A percentile compares a stretch with the other conserved stretches of the same genome.
These are phyloP conservation scores for Plasmodium inui DNA, from an alignment of 169 alveolate genomes.

Conservation along the genomic window DNA sequence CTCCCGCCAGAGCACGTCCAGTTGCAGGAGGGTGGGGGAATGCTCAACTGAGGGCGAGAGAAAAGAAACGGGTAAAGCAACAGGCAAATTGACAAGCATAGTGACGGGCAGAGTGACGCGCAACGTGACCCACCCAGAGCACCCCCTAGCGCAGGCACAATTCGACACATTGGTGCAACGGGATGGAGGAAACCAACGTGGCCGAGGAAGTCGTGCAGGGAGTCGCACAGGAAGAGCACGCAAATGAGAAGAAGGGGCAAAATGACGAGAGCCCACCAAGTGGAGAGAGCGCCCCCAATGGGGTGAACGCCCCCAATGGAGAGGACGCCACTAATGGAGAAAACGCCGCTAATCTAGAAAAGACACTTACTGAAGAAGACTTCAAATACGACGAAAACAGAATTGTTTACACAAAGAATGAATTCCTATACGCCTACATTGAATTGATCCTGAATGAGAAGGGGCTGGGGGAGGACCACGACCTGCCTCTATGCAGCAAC, in stretches of 20 bases:
- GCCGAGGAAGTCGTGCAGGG: neutral
- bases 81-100: neutral
- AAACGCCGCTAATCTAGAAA: neutral
- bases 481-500: constrained; percentile 33
- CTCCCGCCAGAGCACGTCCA: neutral
- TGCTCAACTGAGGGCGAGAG: neutral
- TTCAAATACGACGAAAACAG: neutral
- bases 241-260: neutral
- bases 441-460: constrained; percentile 28
- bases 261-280: neutral
- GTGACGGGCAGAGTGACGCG: neutral
- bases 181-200: neutral
- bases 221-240: neutral
- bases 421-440: constrained; percentile 37
- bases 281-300: neutral
- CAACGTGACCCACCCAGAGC: neutral
- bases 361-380: neutral
- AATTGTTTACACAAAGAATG: constrained; percentile 35
- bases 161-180: neutral
- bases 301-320: too few relatives aligned
- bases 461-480: constrained; percentile 23
- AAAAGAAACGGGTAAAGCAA: neutral
- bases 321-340: too few relatives aligned
- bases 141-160: neutral
- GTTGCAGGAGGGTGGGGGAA: neutral